Evolutionary conservation across 768 basidiomycete genomes (phyloP).

Genomic region (Phylloporus sp.): DNA sequence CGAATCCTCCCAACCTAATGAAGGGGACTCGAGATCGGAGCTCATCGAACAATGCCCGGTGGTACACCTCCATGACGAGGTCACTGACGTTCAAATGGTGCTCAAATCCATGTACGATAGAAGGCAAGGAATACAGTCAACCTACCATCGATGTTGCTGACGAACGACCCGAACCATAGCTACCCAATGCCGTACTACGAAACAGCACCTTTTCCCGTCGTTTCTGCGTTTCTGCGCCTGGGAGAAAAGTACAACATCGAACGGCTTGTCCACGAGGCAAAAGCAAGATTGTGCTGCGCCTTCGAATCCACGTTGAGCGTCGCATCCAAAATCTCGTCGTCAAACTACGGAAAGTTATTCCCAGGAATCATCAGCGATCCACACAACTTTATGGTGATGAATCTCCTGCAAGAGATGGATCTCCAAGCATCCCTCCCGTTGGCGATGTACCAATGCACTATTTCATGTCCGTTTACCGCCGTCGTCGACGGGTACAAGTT

Average conservation of each 20-base stretch:
- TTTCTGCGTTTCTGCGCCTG: conserved; percentile 13
- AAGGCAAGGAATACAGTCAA: background rate
- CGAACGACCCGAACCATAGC: background rate
- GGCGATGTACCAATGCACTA: conserved; percentile 11
- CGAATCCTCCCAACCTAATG: background rate
- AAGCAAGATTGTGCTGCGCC: conserved; percentile 1
- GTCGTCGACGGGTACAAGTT: conserved; percentile 12
- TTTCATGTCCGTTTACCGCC: background rate
- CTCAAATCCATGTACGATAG: conserved; percentile 18
- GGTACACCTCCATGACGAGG: conserved; percentile 13
- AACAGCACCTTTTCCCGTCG: conserved; percentile 3
- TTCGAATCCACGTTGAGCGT: background rate
- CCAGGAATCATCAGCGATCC: conserved; percentile 7
- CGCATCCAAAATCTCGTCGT: conserved; percentile 3
- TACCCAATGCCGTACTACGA: conserved; percentile 8
- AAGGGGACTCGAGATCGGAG: background rate
- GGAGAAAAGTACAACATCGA: conserved; percentile 23
- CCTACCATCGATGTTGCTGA: background rate
- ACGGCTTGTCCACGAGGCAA: conserved; percentile 8
- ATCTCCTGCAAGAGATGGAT: conserved; percentile 7
- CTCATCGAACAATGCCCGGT: conserved; percentile 11
- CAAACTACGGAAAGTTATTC: background rate
- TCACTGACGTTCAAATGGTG: conserved; percentile 8
- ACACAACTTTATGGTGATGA: conserved; percentile 18
- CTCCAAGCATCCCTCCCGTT: conserved; percentile 6